Evolutionary conservation across 495 filamentous ascomycete species (phyloP).

Genomic region (Penicillium cataractarum): DNA sequence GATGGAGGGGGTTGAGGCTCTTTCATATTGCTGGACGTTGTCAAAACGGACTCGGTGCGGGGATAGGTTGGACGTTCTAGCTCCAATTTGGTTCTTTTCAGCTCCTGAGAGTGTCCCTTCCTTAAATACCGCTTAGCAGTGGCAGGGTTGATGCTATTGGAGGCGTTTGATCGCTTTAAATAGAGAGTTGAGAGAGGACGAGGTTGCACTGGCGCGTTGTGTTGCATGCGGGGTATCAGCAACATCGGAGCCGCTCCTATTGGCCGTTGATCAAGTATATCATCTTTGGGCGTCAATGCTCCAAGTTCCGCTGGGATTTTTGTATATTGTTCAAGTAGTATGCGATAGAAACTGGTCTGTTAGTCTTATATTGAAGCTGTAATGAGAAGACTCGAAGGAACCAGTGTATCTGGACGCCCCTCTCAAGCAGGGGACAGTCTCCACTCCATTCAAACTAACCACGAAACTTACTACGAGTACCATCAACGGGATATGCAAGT

Average conservation of each 20-base stretch:
- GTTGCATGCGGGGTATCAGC: constrained; percentile 18
- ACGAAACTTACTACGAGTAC: not conserved
- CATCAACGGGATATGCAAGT: not conserved
- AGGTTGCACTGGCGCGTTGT: constrained; percentile 5
- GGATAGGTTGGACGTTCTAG: not conserved
- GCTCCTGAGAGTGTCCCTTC: not conserved
- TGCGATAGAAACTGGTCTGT: not conserved
- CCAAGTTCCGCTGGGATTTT: too few relatives aligned
- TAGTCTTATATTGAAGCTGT: not conserved
- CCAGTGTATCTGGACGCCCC: not conserved
- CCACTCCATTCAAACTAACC: not conserved
- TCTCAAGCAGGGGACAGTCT: not conserved
- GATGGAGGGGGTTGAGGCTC: constrained; percentile 22
- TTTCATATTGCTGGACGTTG: constrained; percentile 30
- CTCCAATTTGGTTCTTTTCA: not conserved
- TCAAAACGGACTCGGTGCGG: not conserved
- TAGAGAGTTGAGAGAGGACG: not conserved
- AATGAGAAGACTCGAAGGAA: too few relatives aligned
- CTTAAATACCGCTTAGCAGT: not conserved
- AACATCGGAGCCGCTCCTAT: constrained; percentile 15
- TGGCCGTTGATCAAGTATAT: constrained; percentile 17
- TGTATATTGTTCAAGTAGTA: not conserved
- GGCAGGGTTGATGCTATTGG: not conserved
- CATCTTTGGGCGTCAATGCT: not conserved
- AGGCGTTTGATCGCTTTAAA: not conserved